Evolutionary conservation across 2,329 filamentous ascomycete species (phyloP).

Genomic region (Epichloe coenophiala): DNA sequence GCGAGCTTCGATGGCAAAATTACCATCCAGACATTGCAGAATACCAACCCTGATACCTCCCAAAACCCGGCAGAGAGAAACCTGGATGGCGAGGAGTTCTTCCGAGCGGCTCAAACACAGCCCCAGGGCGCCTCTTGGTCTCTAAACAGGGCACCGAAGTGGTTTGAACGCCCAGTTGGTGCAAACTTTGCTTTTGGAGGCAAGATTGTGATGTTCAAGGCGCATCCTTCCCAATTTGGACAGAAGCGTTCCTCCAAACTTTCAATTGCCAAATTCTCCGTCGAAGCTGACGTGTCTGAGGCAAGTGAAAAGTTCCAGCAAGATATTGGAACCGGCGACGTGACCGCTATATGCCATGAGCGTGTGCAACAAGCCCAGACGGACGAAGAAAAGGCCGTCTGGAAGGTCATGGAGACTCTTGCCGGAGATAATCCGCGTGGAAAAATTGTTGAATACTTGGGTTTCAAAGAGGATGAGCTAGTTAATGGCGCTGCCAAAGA

Average conservation of each 20-base stretch:
- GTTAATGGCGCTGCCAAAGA: conserved; percentile 33
- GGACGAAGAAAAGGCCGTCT: conserved; percentile 90
- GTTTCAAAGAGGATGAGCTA: conserved; percentile 56
- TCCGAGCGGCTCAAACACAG: conserved; percentile 82
- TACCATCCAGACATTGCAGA: conserved; percentile 83
- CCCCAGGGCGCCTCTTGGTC: conserved; percentile 86
- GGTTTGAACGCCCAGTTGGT: conserved; percentile 74
- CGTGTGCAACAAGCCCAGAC: conserved; percentile 63
- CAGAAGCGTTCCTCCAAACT: conserved; percentile 63
- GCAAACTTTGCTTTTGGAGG: conserved; percentile 93
- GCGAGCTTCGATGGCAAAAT: conserved; percentile 98
- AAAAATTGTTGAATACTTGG: conserved; percentile 77
- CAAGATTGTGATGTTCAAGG: conserved; percentile 67
- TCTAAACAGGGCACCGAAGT: conserved; percentile 71
- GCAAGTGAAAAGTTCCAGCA: conserved; percentile 80
- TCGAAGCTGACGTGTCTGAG: conserved; percentile 72
- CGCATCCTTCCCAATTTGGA: conserved; percentile 42
- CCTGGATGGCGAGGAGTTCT: conserved; percentile 89
- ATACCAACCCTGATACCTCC: conserved; percentile 67
- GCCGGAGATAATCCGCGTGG: conserved; percentile 75
- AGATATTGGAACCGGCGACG: conserved; percentile 62
- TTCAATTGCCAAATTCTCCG: conserved; percentile 73
- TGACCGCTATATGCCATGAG: conserved; percentile 65
- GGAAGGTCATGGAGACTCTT: conserved; percentile 85
- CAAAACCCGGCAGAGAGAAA: conserved; percentile 53